Evolutionary conservation across 1,139 yeast genomes (phyloP).

Genomic region (Saccharomyces hybrid): DNA sequence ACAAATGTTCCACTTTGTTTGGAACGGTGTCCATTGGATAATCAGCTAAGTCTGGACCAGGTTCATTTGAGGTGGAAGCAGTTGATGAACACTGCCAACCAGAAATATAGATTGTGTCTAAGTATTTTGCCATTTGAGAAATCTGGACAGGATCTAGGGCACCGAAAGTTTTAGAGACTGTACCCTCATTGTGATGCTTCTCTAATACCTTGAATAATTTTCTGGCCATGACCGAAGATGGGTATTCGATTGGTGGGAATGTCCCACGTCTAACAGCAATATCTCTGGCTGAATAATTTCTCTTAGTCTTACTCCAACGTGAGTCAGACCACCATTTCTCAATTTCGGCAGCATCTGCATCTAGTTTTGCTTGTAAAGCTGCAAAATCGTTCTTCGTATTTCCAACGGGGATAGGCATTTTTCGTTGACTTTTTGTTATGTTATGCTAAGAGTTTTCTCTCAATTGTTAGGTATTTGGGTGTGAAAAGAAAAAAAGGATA

Average conservation of each 20-base stretch:
- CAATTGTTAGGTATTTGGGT: neutral
- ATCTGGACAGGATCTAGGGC: constrained; percentile 96
- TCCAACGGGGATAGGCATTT: constrained; percentile 12
- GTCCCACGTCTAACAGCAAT: constrained; percentile 87
- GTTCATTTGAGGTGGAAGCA: constrained; percentile 94
- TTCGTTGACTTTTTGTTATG: constrained; percentile 3
- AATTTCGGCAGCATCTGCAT: constrained; percentile 64
- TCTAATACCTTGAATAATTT: constrained; percentile 64
- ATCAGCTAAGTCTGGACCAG: constrained; percentile 97
- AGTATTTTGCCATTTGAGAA: constrained; percentile 91
- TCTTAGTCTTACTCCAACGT: constrained; percentile 82
- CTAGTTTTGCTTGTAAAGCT: constrained; percentile 13
- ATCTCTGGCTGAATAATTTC: constrained; percentile 84
- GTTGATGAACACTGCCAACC: constrained; percentile 99
- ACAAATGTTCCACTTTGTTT: constrained; percentile 93
- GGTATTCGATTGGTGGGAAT: constrained; percentile 52
- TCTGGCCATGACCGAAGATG: constrained; percentile 76
- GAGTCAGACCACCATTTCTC: constrained; percentile 89
- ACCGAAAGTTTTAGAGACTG: constrained; percentile 88
- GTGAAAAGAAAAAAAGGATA: neutral
- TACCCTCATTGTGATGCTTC: constrained; percentile 65
- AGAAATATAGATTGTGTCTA: constrained; percentile 87
- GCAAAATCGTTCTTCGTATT: constrained; percentile 14
- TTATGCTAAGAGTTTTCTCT: neutral
- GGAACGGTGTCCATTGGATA: constrained; percentile 99